A percentile compares a stretch with the other conserved stretches of the same genome.
These are phyloP conservation scores for Neurospora sp. DNA, from an alignment of 495 filamentous ascomycete genomes.

Conservation along the genomic window DNA sequence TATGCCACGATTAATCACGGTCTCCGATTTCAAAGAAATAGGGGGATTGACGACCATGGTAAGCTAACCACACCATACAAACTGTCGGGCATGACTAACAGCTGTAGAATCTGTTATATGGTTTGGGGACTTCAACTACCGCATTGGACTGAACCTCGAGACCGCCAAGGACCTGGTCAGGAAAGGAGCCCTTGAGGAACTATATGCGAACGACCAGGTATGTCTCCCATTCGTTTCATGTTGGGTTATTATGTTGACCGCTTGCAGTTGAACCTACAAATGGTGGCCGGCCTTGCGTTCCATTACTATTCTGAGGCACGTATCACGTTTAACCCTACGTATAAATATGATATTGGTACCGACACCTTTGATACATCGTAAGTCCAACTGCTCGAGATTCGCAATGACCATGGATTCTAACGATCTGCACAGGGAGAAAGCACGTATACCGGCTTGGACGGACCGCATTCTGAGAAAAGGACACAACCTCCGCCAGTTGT, in stretches of 20 bases:
- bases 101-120: conserved; percentile 74
- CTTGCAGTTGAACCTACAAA: conserved; percentile 78
- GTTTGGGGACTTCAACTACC: conserved; percentile 98
- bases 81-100: neutral
- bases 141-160: conserved; percentile 78
- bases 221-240: conserved; percentile 1
- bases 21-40: conserved; percentile 79
- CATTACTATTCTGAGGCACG: conserved; percentile 80
- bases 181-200: conserved; percentile 56
- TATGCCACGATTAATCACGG: conserved; percentile 84
- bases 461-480: conserved; percentile 88
- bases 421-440: conserved; percentile 58
- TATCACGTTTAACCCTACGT: conserved; percentile 83
- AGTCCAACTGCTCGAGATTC: conserved; percentile 19
- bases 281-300: conserved; percentile 84
- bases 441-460: conserved; percentile 92
- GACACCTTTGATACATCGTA: conserved; percentile 90
- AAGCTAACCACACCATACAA: conserved; percentile 4
- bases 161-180: conserved; percentile 64
- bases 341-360: conserved; percentile 83
- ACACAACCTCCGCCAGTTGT: conserved; percentile 64
- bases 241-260: conserved; percentile 6
- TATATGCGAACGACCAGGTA: conserved; percentile 93
- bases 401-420: neutral
- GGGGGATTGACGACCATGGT: conserved; percentile 81